Evolutionary conservation across 345 rosid species (phyloP).

Genomic region (Salix koriyanagi): DNA sequence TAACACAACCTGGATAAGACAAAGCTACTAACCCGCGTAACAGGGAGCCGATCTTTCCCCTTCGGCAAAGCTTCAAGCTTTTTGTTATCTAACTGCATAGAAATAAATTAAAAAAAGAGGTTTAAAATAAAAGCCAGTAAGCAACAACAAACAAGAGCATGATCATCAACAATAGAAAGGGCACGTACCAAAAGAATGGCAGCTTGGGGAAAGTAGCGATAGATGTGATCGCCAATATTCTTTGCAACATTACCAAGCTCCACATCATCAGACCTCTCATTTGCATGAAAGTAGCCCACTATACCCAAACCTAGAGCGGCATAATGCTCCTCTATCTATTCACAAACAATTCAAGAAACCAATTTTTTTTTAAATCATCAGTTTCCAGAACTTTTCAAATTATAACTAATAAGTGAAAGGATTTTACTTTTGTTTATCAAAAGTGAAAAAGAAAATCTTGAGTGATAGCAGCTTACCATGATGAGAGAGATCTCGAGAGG

Average conservation of each 20-base stretch:
- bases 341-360: not conserved
- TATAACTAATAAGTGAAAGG: no score
- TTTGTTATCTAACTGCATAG: slow-evolving; percentile 70
- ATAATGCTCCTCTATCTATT: slow-evolving; percentile 75
- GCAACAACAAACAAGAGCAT: not conserved
- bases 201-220: slow-evolving; percentile 73
- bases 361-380: not conserved
- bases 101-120: not conserved
- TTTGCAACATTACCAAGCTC: slow-evolving; percentile 70
- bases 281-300: slow-evolving; percentile 91
- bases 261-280: slow-evolving; percentile 75
- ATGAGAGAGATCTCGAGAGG: slow-evolving; percentile 92
- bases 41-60: slow-evolving; percentile 61
- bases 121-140: not conserved
- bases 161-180: not conserved
- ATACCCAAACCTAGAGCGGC: slow-evolving; percentile 64
- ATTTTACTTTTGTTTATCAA: not conserved
- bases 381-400: no score
- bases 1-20: no score
- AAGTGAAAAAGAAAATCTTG: not conserved
- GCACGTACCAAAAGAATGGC: slow-evolving; percentile 66
- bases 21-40: slow-evolving; percentile 65
- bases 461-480: slow-evolving; percentile 40
- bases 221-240: slow-evolving; percentile 90
- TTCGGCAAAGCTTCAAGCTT: slow-evolving; percentile 69